Evolutionary conservation across 371 early-diverging fungal genomes (phyloP).

Genomic region (Globomyces sp.): DNA sequence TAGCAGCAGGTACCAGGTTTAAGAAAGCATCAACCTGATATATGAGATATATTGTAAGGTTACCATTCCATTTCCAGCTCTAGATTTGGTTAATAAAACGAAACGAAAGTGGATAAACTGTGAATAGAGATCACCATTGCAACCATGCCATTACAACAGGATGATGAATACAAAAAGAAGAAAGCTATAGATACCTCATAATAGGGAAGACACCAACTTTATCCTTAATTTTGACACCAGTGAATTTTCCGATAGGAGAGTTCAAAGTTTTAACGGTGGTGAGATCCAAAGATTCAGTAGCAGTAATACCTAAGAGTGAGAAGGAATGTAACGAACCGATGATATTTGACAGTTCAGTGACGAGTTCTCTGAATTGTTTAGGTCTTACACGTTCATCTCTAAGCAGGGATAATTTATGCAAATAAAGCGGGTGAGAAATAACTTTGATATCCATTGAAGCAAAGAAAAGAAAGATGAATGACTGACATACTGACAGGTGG

Average conservation of each 20-base stretch:
- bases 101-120: background rate
- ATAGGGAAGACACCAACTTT: slow-evolving; percentile 77
- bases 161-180: slow-evolving; percentile 65
- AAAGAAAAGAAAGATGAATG: no score
- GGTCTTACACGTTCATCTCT: slow-evolving; percentile 58
- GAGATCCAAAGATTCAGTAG: slow-evolving; percentile 55
- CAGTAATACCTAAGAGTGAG: slow-evolving; percentile 61
- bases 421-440: slow-evolving; percentile 67
- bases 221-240: slow-evolving; percentile 50
- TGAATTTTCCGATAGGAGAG: slow-evolving; percentile 54
- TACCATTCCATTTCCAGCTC: slow-evolving; percentile 12
- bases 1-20: slow-evolving; percentile 67
- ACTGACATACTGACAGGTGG: no score
- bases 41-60: background rate
- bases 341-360: slow-evolving; percentile 59
- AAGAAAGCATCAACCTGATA: slow-evolving; percentile 52
- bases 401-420: slow-evolving; percentile 67
- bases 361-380: slow-evolving; percentile 67
- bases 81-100: background rate
- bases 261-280: slow-evolving; percentile 37
- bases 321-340: no score
- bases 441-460: slow-evolving; percentile 25
- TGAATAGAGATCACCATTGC: background rate
- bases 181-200: slow-evolving; percentile 33
- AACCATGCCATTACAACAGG: slow-evolving; percentile 62